Evolutionary conservation across 176 grass and related monocot genomes (phyloP), one percentile per base, ranked within the genome.

Genomic region (Rhipidocladum racemiflorum): DNA sequence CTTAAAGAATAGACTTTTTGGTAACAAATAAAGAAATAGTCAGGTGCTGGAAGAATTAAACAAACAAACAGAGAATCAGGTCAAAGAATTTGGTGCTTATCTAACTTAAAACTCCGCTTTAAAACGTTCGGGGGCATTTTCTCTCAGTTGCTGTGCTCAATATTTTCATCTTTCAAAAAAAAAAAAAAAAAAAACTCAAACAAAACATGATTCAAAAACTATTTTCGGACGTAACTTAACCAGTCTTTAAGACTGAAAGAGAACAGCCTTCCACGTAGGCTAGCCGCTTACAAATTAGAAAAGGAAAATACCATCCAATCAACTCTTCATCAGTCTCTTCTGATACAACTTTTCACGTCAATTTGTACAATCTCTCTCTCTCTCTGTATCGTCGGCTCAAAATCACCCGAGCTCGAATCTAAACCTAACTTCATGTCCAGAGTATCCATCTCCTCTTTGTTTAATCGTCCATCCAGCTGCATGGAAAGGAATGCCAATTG

Each of bases 401-500:
- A 11, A 61, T 4, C 51, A 51, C 14, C 14, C 8, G 25, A 81
- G 9, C 14, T 71, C 21, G 36, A 65, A 70, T 72, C 55, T 17
- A 51, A 6, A 85, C 55, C 72, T 85, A 85, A 77, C 71, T 70
- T 70, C 56, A 71, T 25, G 59, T 9, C 65, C 71, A 34, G 21
- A 16, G 17, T 0, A 74, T 9, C 57, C 30, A 55, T 64, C 9
- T 24, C n/a, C 55, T 57, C 51, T 57, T 70, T 61, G 2, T 24
- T 1, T 15, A 34, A 82, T 18, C 55, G 36, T 35, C 25, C 16
- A 34, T 77, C 71, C 64, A 77, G 49, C 77, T 81, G 77, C 68
- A 21, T 9, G 36, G 13, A 68, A 73, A 80, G 21, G 77, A 84
- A 78, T 75, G 75, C 17, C 61, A 56, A 64, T 68, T 32, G 57